These are phyloP conservation scores for Rhododendron ferrugineum DNA, from an alignment of 148 eudicot species.

Conservation along the genomic window DNA sequence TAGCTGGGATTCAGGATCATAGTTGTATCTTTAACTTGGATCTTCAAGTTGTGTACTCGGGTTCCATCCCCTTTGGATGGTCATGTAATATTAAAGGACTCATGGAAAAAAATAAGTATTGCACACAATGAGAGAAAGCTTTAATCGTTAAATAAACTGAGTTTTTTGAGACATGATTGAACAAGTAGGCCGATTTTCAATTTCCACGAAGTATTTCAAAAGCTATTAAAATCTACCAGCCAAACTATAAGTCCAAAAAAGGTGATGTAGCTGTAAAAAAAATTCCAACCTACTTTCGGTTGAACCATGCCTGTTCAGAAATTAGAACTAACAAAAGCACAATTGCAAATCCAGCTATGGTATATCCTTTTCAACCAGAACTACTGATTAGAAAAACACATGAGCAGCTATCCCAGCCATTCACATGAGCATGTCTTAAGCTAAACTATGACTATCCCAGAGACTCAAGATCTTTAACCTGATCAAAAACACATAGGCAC, in stretches of 20 bases:
- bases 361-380: constrained; percentile 1
- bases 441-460: not conserved
- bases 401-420: not conserved
- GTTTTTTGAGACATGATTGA: not conserved
- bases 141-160: not conserved
- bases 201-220: not conserved
- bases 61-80: no score
- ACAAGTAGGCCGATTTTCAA: not conserved
- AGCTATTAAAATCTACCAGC: not conserved
- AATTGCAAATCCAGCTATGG: not conserved
- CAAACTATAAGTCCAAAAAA: not conserved
- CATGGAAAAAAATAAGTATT: not conserved
- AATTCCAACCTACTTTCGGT: not conserved
- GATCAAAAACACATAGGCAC: not conserved
- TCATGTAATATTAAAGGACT: not conserved
- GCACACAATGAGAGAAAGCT: not conserved
- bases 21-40: not conserved
- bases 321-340: not conserved
- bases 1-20: not conserved
- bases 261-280: not conserved
- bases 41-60: no score
- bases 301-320: not conserved
- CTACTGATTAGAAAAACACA: not conserved
- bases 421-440: not conserved
- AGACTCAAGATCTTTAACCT: constrained; percentile 1